phyloP scores from a whole-genome alignment of 2,329 filamentous ascomycete genomes.

The Coniochaeta pulveracea region DNA sequence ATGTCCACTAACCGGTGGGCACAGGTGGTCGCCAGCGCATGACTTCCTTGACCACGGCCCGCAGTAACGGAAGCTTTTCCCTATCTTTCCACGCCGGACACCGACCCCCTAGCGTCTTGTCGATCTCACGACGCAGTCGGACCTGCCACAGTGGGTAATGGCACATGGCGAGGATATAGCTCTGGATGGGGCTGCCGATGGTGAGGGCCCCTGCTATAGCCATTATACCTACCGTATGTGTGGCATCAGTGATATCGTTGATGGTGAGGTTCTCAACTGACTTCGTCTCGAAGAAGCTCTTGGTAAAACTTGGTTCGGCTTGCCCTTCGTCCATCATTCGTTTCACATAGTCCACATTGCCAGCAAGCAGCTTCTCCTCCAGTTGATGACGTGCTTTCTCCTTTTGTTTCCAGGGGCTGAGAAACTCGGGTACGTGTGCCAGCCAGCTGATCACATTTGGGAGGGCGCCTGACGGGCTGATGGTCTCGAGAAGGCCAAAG shows the following conservation, averaged over 20 bases:
- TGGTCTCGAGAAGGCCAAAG: constrained; percentile 31
- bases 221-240: constrained; percentile 34
- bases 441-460: constrained; percentile 28
- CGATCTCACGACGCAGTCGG: constrained; percentile 33
- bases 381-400: constrained; percentile 26
- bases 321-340: constrained; percentile 18
- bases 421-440: constrained; percentile 22
- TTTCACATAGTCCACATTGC: constrained; percentile 24
- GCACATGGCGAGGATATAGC: constrained; percentile 23
- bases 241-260: constrained; percentile 24
- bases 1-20: constrained; percentile 28
- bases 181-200: constrained; percentile 31
- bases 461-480: constrained; percentile 30
- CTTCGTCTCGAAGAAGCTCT: constrained; percentile 23
- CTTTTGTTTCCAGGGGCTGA: constrained; percentile 33
- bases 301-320: constrained; percentile 28
- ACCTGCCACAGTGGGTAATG: constrained; percentile 19
- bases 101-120: constrained; percentile 26
- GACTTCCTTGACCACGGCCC: constrained; percentile 38
- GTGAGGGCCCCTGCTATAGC: constrained; percentile 33
- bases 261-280: constrained; percentile 15
- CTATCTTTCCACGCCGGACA: constrained; percentile 35
- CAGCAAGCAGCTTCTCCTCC: constrained; percentile 25
- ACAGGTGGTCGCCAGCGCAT: constrained; percentile 43
- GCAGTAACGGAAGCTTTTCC: constrained; percentile 30